These are phyloP conservation scores for Penicillium hesseltinei DNA, from an alignment of 2,329 filamentous ascomycete species.

Conservation along the genomic window DNA sequence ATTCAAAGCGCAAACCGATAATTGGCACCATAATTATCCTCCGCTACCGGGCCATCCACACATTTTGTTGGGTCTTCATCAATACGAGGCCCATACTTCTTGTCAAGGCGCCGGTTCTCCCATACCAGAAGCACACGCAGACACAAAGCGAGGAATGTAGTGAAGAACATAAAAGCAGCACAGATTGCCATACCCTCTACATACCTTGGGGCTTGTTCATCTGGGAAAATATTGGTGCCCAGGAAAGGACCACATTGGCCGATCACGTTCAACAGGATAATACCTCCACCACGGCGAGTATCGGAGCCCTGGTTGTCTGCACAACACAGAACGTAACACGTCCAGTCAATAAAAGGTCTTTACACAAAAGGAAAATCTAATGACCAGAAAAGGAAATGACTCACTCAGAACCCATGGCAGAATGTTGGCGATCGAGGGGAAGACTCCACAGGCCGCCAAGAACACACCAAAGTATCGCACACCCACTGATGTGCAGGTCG, in stretches of 20 bases:
- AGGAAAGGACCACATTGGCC: constrained; percentile 65
- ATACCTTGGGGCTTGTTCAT: constrained; percentile 47
- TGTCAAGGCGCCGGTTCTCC: constrained; percentile 62
- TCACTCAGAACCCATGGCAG: constrained; percentile 64
- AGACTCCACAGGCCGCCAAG: constrained; percentile 60
- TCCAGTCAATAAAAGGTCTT: not conserved
- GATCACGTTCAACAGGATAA: constrained; percentile 66
- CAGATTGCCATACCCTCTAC: constrained; percentile 60
- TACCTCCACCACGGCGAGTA: constrained; percentile 63
- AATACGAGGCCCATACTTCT: constrained; percentile 41
- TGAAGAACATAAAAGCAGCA: constrained; percentile 61
- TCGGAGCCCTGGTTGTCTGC: constrained; percentile 67
- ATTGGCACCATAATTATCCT: constrained; percentile 42
- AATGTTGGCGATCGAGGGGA: constrained; percentile 67
- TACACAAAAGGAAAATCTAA: not conserved
- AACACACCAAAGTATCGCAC: constrained; percentile 55
- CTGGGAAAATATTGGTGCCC: constrained; percentile 63
- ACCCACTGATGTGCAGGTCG: constrained; percentile 52
- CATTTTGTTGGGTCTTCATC: constrained; percentile 17
- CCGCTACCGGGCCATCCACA: constrained; percentile 24
- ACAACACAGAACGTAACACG: not conserved
- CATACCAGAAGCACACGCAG: constrained; percentile 56
- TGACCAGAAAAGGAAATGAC: constrained; percentile 12
- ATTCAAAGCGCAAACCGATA: constrained; percentile 40
- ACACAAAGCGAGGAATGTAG: constrained; percentile 53